These are phyloP conservation scores for Ostreobium quekettii DNA, from an alignment of 139 green algal species.

Conservation along the genomic window DNA sequence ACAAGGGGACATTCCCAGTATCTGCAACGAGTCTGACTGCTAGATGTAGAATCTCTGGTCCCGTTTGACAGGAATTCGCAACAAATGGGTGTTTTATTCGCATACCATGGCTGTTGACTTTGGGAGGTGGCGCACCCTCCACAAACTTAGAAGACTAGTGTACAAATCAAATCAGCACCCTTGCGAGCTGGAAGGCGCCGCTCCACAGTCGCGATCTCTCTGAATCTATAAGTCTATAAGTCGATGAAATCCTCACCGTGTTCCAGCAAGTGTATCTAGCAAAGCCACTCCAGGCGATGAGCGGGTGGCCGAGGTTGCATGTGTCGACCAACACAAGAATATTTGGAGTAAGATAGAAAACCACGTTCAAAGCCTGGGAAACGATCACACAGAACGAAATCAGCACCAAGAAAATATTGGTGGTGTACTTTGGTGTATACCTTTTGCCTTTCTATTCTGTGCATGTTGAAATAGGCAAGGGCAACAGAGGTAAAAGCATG, in stretches of 20 bases:
- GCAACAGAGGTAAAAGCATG: neutral
- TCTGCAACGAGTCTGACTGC: too few species aligned
- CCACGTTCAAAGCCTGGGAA: conserved; percentile 5
- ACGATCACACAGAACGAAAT: neutral
- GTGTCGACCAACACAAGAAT: conserved; percentile 7
- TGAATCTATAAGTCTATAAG: too few species aligned
- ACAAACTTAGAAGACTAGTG: neutral
- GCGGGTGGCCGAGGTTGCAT: neutral
- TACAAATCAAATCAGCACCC: neutral
- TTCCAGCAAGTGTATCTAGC: conserved; percentile 14
- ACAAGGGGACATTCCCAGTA: too few species aligned
- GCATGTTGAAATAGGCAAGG: too few species aligned
- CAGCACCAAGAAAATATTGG: neutral
- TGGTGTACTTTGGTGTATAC: too few species aligned
- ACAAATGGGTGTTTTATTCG: neutral
- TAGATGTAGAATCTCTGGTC: too few species aligned
- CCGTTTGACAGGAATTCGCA: neutral
- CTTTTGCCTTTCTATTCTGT: too few species aligned
- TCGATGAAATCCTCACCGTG: conserved; percentile 4
- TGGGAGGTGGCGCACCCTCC: neutral
- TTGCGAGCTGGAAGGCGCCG: too few species aligned
- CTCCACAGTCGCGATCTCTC: too few species aligned
- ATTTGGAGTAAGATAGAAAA: conserved; percentile 17
- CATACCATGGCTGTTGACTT: neutral
- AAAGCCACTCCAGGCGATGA: conserved; percentile 12